phyloP scores from a whole-genome alignment of 345 rosid genomes.

The Eutrema yunnanense region DNA sequence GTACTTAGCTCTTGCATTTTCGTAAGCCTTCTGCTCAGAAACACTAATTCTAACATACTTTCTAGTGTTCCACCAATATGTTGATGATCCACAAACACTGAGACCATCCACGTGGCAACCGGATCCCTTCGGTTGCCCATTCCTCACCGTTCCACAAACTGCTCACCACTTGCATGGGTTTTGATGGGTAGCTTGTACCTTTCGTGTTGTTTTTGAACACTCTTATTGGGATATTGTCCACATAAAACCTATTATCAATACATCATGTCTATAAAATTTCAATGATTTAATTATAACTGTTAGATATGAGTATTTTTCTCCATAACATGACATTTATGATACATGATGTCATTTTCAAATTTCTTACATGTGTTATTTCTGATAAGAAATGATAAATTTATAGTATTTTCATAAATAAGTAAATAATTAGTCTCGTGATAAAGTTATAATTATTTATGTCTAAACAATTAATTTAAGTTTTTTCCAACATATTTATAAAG shows the following conservation, averaged over 20 bases:
- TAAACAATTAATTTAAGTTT: too few relatives aligned
- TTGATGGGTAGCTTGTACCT: constrained; percentile 4
- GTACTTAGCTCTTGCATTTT: background rate
- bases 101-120: too few relatives aligned
- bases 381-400: background rate
- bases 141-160: constrained; percentile 71
- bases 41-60: too few relatives aligned
- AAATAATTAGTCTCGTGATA: background rate
- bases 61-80: too few relatives aligned
- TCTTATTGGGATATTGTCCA: constrained; percentile 51
- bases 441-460: background rate
- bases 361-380: background rate
- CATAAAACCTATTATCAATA: constrained; percentile 7
- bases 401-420: background rate
- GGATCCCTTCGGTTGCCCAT: too few relatives aligned
- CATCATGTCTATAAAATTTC: background rate
- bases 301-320: background rate
- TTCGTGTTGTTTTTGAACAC: constrained; percentile 45
- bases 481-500: too few relatives aligned
- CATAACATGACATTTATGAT: background rate
- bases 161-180: constrained; percentile 42
- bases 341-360: background rate
- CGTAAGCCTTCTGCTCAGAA: too few relatives aligned
- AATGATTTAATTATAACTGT: background rate
- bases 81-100: too few relatives aligned